Evolutionary conservation across 139 green algal species (phyloP).

Genomic region (Eudorina sp.): DNA sequence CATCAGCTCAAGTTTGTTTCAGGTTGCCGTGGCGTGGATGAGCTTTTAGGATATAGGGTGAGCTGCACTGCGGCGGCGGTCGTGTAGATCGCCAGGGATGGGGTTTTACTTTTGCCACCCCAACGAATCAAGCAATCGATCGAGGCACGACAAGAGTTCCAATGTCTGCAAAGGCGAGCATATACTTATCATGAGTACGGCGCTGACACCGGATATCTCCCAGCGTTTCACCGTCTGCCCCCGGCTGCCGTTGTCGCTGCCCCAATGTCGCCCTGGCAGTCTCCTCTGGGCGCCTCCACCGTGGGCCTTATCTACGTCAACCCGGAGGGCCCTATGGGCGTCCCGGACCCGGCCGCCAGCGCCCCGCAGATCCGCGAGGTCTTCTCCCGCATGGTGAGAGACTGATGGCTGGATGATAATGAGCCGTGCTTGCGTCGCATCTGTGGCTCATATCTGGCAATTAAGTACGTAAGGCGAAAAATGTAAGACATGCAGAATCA

Average conservation of each 20-base stretch:
- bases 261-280: no score
- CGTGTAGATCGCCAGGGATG: no score
- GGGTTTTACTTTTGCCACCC: no score
- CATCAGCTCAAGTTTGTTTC: no score
- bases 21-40: no score
- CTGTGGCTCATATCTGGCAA: background rate
- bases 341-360: conserved; percentile 29
- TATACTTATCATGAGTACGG: background rate
- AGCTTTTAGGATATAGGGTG: no score
- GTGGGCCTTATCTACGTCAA: conserved; percentile 67
- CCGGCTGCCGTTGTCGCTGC: no score
- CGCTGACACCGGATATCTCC: background rate
- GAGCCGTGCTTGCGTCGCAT: background rate
- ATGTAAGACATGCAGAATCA: background rate
- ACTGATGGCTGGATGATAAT: background rate
- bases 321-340: conserved; percentile 57
- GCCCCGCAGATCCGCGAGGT: conserved; percentile 59
- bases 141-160: background rate
- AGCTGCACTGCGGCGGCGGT: no score
- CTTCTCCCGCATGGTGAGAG: conserved; percentile 63
- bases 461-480: background rate
- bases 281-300: conserved; percentile 41
- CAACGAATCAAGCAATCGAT: no score
- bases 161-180: background rate
- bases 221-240: no score